Conservation (phyloP, 257 asterid species). For the Penstemon newberryi region DNA sequence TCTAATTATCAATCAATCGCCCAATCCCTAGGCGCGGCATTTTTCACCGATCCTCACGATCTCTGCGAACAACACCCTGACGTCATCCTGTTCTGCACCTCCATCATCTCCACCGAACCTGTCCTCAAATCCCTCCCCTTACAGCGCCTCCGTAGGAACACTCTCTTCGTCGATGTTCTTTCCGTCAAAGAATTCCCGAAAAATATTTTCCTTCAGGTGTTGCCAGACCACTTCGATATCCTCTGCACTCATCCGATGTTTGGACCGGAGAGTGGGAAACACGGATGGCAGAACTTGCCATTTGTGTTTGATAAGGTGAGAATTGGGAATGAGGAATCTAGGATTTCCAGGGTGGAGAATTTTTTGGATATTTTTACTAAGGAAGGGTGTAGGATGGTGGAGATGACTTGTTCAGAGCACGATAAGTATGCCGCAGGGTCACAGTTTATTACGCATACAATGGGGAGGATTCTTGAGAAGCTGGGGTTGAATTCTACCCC, state of each 20-base stretch:
- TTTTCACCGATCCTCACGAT: conserved; percentile 70
- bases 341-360: conserved; percentile 45
- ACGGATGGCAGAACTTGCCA: conserved; percentile 57
- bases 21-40: conserved; percentile 54
- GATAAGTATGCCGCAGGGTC: conserved; percentile 76
- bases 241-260: conserved; percentile 93
- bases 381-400: conserved; percentile 87
- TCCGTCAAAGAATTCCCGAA: conserved; percentile 80
- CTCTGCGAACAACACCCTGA: conserved; percentile 90
- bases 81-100: conserved; percentile 66
- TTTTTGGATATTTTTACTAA: conserved; percentile 65
- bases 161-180: conserved; percentile 74
- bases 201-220: conserved; percentile 50
- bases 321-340: conserved; percentile 55
- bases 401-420: conserved; percentile 78
- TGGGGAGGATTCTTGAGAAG: conserved; percentile 84
- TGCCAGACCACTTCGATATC: conserved; percentile 69
- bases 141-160: conserved; percentile 64
- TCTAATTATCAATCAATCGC: conserved; percentile 53
- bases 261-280: conserved; percentile 86
- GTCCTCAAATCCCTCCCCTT: conserved; percentile 68
- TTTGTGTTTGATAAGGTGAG: conserved; percentile 78
- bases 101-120: conserved; percentile 60
- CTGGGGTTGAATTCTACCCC: conserved; percentile 61
- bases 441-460: conserved; percentile 77